phyloP scores from a whole-genome alignment of 345 rosid genomes.

The Melaleuca quinquenervia region DNA sequence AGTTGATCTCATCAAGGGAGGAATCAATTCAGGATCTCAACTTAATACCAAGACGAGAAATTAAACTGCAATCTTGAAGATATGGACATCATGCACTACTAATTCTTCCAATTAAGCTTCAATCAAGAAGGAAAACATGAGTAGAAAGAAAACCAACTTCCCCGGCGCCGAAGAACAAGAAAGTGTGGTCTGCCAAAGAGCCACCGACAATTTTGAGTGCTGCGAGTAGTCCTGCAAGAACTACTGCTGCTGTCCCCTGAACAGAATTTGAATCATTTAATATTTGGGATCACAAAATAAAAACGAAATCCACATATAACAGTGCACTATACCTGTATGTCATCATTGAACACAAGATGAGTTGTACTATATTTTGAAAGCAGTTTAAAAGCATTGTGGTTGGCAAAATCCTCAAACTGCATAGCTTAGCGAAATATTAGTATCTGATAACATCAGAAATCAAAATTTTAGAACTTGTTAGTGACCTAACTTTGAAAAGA shows the following conservation, averaged over 20 bases:
- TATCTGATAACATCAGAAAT: background rate
- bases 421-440: background rate
- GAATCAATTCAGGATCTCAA: background rate
- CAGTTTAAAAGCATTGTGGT: constrained; percentile 80
- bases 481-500: background rate
- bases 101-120: background rate
- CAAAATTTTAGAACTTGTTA: background rate
- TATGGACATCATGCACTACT: background rate
- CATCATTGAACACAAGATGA: constrained; percentile 94
- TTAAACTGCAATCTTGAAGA: background rate
- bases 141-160: constrained; percentile 40
- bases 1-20: background rate
- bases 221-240: constrained; percentile 78
- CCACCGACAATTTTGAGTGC: constrained; percentile 59
- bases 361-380: constrained; percentile 60
- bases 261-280: background rate
- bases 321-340: constrained; percentile 50
- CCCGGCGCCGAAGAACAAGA: constrained; percentile 95
- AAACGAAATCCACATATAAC: background rate
- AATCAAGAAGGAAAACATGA: background rate
- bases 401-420: constrained; percentile 99
- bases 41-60: background rate
- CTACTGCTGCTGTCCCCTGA: constrained; percentile 96
- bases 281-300: background rate
- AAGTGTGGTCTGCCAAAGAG: constrained; percentile 58